Evolutionary conservation across 306 rosid species (phyloP).

Genomic region (Crotalaria pallida): DNA sequence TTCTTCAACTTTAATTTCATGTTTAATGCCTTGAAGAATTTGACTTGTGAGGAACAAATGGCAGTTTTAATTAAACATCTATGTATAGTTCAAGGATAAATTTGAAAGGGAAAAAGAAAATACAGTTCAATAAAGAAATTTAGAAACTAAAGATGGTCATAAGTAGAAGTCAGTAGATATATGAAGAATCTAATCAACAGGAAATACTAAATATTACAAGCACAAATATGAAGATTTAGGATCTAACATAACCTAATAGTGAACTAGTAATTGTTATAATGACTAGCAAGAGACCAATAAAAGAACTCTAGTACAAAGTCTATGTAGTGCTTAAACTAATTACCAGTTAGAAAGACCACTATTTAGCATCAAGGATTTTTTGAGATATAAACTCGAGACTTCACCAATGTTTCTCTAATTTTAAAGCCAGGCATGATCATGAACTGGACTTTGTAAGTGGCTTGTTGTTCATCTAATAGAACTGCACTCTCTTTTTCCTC

Average conservation of each 20-base stretch:
- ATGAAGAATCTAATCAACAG: constrained; percentile 1
- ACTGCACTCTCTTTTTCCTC: constrained; percentile 22
- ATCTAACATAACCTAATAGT: not conserved
- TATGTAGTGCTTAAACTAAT: not conserved
- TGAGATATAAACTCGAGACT: constrained; percentile 54
- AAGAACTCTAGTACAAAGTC: not conserved
- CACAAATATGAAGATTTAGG: not conserved
- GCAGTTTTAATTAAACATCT: not conserved
- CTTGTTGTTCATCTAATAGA: not conserved
- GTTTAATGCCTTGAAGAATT: not conserved
- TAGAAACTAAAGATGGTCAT: not conserved
- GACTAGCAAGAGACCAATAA: not conserved
- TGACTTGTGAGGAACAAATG: not conserved
- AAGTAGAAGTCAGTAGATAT: not conserved
- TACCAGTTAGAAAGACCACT: constrained; percentile 13
- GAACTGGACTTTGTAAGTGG: constrained; percentile 35
- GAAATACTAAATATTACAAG: not conserved
- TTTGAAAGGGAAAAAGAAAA: too few species aligned
- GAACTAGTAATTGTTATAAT: constrained; percentile 5
- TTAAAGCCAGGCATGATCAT: constrained; percentile 66
- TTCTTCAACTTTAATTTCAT: not conserved
- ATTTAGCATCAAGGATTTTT: constrained; percentile 12
- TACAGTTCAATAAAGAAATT: constrained; percentile 20
- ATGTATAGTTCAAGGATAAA: constrained; percentile 26
- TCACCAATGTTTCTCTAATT: constrained; percentile 42